These are phyloP conservation scores for Penicillium nucicola DNA, from an alignment of 495 filamentous ascomycete genomes.

Conservation along the genomic window DNA sequence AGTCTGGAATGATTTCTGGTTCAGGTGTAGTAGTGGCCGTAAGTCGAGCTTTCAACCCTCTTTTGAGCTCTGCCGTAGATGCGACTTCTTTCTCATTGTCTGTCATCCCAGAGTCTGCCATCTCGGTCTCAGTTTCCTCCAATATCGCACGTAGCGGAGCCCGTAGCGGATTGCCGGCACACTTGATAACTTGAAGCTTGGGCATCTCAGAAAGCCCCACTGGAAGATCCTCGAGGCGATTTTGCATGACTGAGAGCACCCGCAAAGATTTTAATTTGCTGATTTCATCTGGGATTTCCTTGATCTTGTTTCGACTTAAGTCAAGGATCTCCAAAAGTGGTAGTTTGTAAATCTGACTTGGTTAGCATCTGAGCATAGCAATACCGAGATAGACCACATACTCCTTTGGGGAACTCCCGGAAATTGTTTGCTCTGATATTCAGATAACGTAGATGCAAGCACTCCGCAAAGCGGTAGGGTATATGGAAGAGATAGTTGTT, in stretches of 20 bases:
- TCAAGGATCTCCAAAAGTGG: conserved; percentile 89
- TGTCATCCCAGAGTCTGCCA: conserved; percentile 39
- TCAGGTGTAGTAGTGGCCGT: conserved; percentile 49
- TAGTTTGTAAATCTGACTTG: conserved; percentile 68
- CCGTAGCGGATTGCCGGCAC: conserved; percentile 78
- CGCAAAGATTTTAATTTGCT: conserved; percentile 71
- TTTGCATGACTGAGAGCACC: conserved; percentile 77
- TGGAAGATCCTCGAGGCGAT: conserved; percentile 79
- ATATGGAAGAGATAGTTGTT: conserved; percentile 83
- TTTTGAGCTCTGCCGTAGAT: conserved; percentile 71
- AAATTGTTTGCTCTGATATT: conserved; percentile 88
- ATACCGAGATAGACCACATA: conserved; percentile 42
- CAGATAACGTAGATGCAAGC: conserved; percentile 86
- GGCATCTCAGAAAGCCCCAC: conserved; percentile 82
- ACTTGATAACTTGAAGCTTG: conserved; percentile 80
- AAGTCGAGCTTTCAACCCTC: conserved; percentile 64
- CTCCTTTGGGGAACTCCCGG: conserved; percentile 79
- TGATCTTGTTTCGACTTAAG: conserved; percentile 80
- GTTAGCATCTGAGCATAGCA: conserved; percentile 10
- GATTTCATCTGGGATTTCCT: conserved; percentile 72
- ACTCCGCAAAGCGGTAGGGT: conserved; percentile 77
- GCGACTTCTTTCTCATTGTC: conserved; percentile 64
- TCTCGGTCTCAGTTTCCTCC: conserved; percentile 41
- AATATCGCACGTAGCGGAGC: conserved; percentile 44
- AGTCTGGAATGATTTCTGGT: conserved; percentile 61